A percentile compares a stretch with the other conserved stretches of the same genome.
Conservation (phyloP, 2,329 filamentous ascomycete species). For the Penicillium freii region DNA sequence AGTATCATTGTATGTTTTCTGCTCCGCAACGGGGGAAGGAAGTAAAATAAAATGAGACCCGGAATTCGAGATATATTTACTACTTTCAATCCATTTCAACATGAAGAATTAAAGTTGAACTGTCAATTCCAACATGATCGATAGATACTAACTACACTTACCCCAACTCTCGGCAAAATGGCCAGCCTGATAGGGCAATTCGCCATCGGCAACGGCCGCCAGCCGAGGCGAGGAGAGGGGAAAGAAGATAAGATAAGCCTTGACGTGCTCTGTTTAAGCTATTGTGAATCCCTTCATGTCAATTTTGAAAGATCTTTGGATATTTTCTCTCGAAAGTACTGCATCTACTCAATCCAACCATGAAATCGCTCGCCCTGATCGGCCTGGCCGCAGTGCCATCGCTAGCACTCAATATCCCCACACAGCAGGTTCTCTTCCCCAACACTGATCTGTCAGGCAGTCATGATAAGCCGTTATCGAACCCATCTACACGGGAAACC, state of each 20-base stretch:
- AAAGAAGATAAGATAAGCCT: slow-evolving; percentile 22
- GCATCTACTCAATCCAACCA: not conserved
- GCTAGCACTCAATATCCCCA: slow-evolving; percentile 27
- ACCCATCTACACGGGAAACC: slow-evolving; percentile 16
- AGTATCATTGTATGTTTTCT: not conserved
- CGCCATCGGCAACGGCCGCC: slow-evolving; percentile 16
- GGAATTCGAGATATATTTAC: not conserved
- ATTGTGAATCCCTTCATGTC: not conserved
- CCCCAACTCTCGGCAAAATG: slow-evolving; percentile 19
- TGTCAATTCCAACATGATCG: not conserved
- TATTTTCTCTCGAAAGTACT: not conserved
- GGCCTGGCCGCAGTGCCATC: slow-evolving; percentile 20
- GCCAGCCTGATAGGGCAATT: slow-evolving; percentile 15
- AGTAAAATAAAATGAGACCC: not conserved
- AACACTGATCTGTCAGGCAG: not conserved
- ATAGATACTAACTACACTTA: slow-evolving; percentile 4
- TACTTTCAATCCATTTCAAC: not conserved
- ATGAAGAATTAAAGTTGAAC: not conserved
- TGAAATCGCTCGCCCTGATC: slow-evolving; percentile 19
- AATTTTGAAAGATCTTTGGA: not conserved
- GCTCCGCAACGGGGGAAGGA: not conserved
- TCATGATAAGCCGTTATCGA: not conserved
- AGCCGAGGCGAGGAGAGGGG: slow-evolving; percentile 16
- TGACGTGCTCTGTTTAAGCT: slow-evolving; percentile 8
- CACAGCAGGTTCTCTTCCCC: slow-evolving; percentile 26